phyloP scores from a whole-genome alignment of 1,284 basidiomycete genomes.

The Sanghuangporus weigelae region DNA sequence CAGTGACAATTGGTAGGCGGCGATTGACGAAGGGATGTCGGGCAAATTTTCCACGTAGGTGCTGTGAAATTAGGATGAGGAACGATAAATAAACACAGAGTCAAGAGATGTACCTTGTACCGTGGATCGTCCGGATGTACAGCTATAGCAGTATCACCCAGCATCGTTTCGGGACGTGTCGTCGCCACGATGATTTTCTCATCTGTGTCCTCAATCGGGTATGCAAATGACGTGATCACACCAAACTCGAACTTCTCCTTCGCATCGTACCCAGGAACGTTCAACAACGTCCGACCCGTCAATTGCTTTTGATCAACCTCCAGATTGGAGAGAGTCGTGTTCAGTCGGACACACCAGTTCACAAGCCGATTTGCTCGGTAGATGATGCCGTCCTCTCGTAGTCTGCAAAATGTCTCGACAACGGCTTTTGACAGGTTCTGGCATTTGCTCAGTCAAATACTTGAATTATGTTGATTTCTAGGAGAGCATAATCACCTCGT shows the following conservation, averaged over 20 bases:
- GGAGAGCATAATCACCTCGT: slow-evolving; percentile 51
- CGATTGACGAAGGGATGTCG: slow-evolving; percentile 89
- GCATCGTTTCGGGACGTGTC: slow-evolving; percentile 98
- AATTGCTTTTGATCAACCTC: slow-evolving; percentile 97
- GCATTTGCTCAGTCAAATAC: not conserved
- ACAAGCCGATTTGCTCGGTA: slow-evolving; percentile 97
- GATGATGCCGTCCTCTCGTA: slow-evolving; percentile 91
- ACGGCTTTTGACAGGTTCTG: slow-evolving; percentile 84
- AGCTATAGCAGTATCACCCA: slow-evolving; percentile 96
- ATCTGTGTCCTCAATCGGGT: slow-evolving; percentile 87
- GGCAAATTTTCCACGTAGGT: slow-evolving; percentile 92
- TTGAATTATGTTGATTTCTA: not conserved
- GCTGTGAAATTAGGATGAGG: slow-evolving; percentile 34
- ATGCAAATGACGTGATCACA: slow-evolving; percentile 93
- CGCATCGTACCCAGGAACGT: slow-evolving; percentile 89
- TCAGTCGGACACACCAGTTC: slow-evolving; percentile 97
- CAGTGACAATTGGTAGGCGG: slow-evolving; percentile 85
- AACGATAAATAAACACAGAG: not conserved
- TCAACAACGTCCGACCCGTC: slow-evolving; percentile 83
- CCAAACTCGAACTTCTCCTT: slow-evolving; percentile 99
- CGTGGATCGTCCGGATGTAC: slow-evolving; percentile 92
- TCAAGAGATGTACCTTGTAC: slow-evolving; percentile 53
- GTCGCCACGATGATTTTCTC: slow-evolving; percentile 94
- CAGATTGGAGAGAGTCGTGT: slow-evolving; percentile 95
- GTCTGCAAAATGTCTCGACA: slow-evolving; percentile 84